Conservation (phyloP, 768 basidiomycete species). For the Termitomyces sp. region DNA sequence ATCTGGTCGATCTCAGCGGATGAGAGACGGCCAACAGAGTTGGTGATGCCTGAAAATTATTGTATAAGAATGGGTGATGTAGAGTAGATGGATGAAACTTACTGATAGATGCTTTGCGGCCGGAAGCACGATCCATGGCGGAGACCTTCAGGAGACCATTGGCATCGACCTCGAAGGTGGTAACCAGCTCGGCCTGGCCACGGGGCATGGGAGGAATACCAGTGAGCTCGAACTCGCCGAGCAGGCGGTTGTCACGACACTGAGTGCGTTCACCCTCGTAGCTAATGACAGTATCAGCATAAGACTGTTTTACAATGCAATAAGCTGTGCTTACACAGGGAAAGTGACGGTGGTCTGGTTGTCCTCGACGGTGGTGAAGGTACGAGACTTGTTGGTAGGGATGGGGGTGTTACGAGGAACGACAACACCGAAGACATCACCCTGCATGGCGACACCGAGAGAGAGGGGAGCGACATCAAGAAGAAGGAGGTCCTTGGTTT, state of each 20-base stretch:
- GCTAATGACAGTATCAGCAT: slow-evolving; percentile 27
- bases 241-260: slow-evolving; percentile 98
- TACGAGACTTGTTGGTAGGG: slow-evolving; percentile 98
- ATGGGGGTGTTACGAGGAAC: slow-evolving; percentile 99
- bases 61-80: slow-evolving; percentile 1
- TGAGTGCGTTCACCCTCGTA: slow-evolving; percentile 99
- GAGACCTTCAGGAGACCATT: slow-evolving; percentile 99
- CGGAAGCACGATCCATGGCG: slow-evolving; percentile 96
- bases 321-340: slow-evolving; percentile 70
- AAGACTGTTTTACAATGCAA: not conserved
- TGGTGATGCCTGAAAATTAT: slow-evolving; percentile 74
- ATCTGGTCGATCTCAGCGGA: slow-evolving; percentile 98
- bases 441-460: slow-evolving; percentile 99
- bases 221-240: slow-evolving; percentile 98
- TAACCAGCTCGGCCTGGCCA: slow-evolving; percentile 98
- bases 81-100: slow-evolving; percentile 24
- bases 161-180: slow-evolving; percentile 99
- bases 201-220: slow-evolving; percentile 99
- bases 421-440: slow-evolving; percentile 99
- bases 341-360: slow-evolving; percentile 99
- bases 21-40: slow-evolving; percentile 98
- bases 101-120: slow-evolving; percentile 98
- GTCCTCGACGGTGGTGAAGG: slow-evolving; percentile 99
- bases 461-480: slow-evolving; percentile 98
- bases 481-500: slow-evolving; percentile 96